Percentiles rank a stretch among this genome's conserved stretches.
Conservation (phyloP, 768 basidiomycete species). For the Kwoniella heveanensis region DNA sequence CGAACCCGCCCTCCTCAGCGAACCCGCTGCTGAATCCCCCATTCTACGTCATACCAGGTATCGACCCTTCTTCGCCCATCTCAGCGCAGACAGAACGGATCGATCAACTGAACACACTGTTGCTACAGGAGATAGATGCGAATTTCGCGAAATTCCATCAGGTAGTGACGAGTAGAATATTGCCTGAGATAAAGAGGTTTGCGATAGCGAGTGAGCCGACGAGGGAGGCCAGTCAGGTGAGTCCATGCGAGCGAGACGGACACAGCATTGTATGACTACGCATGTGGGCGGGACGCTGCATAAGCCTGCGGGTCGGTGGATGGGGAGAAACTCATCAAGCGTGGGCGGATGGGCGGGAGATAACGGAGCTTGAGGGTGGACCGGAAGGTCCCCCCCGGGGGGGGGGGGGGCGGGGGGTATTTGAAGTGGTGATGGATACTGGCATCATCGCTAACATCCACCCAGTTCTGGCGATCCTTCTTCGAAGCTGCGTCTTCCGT, state of each 20-base stretch:
- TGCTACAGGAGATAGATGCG: slow-evolving; percentile 91
- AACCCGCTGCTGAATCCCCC: slow-evolving; percentile 49
- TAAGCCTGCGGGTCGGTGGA: too few species aligned
- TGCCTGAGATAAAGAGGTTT: slow-evolving; percentile 89
- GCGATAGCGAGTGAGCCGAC: slow-evolving; percentile 84
- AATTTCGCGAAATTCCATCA: slow-evolving; percentile 90
- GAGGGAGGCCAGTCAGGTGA: slow-evolving; percentile 83
- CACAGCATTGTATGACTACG: too few species aligned
- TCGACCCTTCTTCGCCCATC: slow-evolving; percentile 54
- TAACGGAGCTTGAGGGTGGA: too few species aligned
- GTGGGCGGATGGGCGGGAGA: too few species aligned
- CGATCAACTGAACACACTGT: slow-evolving; percentile 89
- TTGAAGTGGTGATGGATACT: too few species aligned
- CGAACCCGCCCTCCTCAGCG: background rate
- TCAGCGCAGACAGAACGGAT: slow-evolving; percentile 88
- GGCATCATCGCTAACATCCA: too few species aligned
- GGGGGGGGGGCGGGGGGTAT: too few species aligned
- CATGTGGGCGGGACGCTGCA: too few species aligned
- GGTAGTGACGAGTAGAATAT: slow-evolving; percentile 72
- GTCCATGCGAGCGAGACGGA: slow-evolving; percentile 37
- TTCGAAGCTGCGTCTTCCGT: slow-evolving; percentile 92
- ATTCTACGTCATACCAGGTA: slow-evolving; percentile 51
- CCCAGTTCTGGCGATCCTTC: slow-evolving; percentile 93
- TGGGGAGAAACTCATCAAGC: too few species aligned
- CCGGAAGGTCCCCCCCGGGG: too few species aligned